Evolutionary conservation across 2,329 filamentous ascomycete genomes (phyloP).

Genomic region (Leptosphaerulina australis): DNA sequence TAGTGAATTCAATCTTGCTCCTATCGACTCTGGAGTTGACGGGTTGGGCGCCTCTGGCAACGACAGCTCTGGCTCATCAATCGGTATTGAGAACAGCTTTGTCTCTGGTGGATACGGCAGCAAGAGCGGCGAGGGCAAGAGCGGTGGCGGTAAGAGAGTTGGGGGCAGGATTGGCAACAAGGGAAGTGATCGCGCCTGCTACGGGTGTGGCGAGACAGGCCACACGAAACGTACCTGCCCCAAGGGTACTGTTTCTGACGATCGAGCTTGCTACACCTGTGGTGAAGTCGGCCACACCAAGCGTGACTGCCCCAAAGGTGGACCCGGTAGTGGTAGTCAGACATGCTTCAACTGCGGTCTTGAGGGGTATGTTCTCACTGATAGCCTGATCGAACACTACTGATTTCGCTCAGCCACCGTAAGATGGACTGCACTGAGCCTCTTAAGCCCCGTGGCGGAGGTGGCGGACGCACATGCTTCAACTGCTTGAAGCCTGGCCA

Average conservation of each 20-base stretch:
- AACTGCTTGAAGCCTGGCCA: slow-evolving; percentile 41
- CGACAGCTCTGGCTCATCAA: no score
- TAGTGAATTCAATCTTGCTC: slow-evolving; percentile 9
- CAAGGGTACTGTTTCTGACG: slow-evolving; percentile 15
- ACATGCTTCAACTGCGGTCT: slow-evolving; percentile 42
- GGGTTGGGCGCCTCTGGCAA: slow-evolving; percentile 23
- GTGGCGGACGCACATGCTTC: slow-evolving; percentile 27
- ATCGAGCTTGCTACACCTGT: slow-evolving; percentile 33
- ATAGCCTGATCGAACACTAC: background rate
- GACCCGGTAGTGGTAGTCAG: slow-evolving; percentile 21
- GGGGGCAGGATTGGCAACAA: slow-evolving; percentile 16
- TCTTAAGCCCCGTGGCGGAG: slow-evolving; percentile 23
- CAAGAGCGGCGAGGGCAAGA: no score
- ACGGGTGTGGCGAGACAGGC: slow-evolving; percentile 32
- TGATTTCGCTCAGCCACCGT: slow-evolving; percentile 27
- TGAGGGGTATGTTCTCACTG: slow-evolving; percentile 20
- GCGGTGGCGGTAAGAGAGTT: no score
- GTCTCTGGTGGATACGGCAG: slow-evolving; percentile 33
- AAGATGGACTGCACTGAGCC: slow-evolving; percentile 37
- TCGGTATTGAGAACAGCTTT: no score
- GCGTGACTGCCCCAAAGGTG: slow-evolving; percentile 32
- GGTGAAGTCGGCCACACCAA: slow-evolving; percentile 35
- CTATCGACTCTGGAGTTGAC: slow-evolving; percentile 52
- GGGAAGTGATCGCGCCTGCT: slow-evolving; percentile 32
- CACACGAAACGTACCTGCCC: slow-evolving; percentile 38